phyloP scores from a whole-genome alignment of 2,329 filamentous ascomycete species.

The Pseudocercospora eumusae region DNA sequence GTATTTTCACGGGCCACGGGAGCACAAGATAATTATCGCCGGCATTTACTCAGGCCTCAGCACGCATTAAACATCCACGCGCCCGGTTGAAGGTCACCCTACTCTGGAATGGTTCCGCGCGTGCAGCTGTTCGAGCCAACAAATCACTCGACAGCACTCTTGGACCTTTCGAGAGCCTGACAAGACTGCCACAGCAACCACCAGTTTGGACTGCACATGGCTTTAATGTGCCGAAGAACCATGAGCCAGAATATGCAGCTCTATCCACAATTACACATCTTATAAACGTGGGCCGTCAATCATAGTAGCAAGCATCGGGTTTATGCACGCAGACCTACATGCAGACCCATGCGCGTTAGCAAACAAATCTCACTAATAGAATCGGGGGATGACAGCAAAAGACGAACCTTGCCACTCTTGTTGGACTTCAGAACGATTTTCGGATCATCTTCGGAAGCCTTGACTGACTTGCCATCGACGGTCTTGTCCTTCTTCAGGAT shows the following conservation, averaged over 20 bases:
- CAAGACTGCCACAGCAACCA: too few relatives aligned
- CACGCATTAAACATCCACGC: too few relatives aligned
- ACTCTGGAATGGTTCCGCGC: too few relatives aligned
- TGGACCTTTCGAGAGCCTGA: too few relatives aligned
- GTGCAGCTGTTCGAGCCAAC: too few relatives aligned
- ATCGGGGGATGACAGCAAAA: not conserved
- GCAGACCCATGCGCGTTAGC: not conserved
- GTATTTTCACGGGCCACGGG: too few relatives aligned
- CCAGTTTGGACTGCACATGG: too few relatives aligned
- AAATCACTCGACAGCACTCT: too few relatives aligned
- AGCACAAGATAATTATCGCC: too few relatives aligned
- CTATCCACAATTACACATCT: not conserved
- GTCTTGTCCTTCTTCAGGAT: constrained; percentile 45
- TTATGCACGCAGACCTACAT: constrained; percentile 43
- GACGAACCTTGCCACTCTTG: constrained; percentile 42
- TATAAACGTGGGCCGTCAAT: constrained; percentile 28
- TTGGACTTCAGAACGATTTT: constrained; percentile 46
- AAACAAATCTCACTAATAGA: not conserved
- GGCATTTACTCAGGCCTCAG: too few relatives aligned
- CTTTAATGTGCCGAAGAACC: too few relatives aligned
- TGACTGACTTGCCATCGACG: constrained; percentile 46
- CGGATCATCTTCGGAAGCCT: constrained; percentile 48
- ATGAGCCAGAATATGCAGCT: not conserved
- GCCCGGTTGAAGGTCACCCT: too few relatives aligned
- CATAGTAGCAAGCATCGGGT: constrained; percentile 48